A percentile compares a stretch with the other conserved stretches of the same genome.
Evolutionary conservation across 371 early-diverging fungal species (phyloP).

Genomic region (Rhizopus stolonifer): DNA sequence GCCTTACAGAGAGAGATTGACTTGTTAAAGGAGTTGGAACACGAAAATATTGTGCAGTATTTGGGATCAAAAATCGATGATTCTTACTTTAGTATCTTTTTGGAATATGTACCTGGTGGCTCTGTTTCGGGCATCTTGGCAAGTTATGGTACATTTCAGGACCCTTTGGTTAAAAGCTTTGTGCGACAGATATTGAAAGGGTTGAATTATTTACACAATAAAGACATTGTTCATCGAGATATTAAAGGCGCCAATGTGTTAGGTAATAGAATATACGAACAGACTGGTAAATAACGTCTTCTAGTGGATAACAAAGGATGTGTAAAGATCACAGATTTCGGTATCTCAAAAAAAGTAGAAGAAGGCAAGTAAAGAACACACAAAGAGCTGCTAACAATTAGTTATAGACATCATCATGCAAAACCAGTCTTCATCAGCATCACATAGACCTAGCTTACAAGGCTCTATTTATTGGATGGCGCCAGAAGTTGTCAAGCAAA

Average conservation of each 20-base stretch:
- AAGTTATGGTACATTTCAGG: slow-evolving; percentile 86
- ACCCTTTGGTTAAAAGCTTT: slow-evolving; percentile 79
- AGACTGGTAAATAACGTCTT: neutral
- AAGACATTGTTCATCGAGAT: slow-evolving; percentile 97
- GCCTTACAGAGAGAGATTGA: slow-evolving; percentile 89
- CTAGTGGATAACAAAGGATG: slow-evolving; percentile 85
- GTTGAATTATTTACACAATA: slow-evolving; percentile 91
- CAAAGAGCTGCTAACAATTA: neutral
- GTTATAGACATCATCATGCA: slow-evolving; percentile 16
- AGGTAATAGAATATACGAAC: slow-evolving; percentile 22
- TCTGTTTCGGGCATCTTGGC: slow-evolving; percentile 86
- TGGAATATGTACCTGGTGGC: slow-evolving; percentile 98
- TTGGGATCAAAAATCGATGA: slow-evolving; percentile 84
- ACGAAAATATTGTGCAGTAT: slow-evolving; percentile 95
- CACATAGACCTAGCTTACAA: slow-evolving; percentile 77
- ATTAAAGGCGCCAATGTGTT: slow-evolving; percentile 96
- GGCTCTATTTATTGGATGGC: slow-evolving; percentile 90
- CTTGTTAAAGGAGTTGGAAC: slow-evolving; percentile 85
- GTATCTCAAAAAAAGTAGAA: slow-evolving; percentile 94
- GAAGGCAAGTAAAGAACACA: slow-evolving; percentile 30
- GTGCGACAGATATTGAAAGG: slow-evolving; percentile 92
- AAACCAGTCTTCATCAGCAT: slow-evolving; percentile 15
- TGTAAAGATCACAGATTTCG: slow-evolving; percentile 99
- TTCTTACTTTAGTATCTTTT: slow-evolving; percentile 86
- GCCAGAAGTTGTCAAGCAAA: slow-evolving; percentile 89